These are phyloP conservation scores for Thielaviopsis populi DNA, from an alignment of 2,329 filamentous ascomycete genomes.

Conservation along the genomic window DNA sequence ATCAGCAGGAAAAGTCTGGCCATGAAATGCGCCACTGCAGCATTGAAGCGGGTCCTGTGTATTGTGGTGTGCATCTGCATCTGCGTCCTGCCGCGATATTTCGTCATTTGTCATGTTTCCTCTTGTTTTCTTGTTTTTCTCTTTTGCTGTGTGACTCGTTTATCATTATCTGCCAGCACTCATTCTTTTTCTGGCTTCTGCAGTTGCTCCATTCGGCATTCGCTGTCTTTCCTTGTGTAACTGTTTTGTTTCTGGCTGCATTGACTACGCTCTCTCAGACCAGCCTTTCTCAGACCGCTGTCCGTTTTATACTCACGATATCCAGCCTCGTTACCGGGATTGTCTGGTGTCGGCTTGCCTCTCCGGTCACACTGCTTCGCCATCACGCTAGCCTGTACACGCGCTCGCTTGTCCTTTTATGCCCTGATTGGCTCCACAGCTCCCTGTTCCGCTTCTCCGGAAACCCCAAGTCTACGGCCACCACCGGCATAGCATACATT, in stretches of 20 bases:
- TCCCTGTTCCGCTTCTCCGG: slow-evolving; percentile 10
- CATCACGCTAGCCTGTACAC: background rate
- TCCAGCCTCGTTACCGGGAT: background rate
- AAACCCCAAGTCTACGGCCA: background rate
- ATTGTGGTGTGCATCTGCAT: background rate
- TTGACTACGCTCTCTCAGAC: background rate
- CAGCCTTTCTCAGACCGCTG: background rate
- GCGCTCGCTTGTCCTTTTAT: slow-evolving; percentile 1
- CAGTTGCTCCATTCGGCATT: background rate
- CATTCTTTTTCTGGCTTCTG: background rate
- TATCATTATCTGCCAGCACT: background rate
- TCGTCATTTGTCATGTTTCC: background rate
- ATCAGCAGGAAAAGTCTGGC: background rate
- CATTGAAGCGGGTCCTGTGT: background rate
- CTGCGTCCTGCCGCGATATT: background rate
- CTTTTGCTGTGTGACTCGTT: background rate
- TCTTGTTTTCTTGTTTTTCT: slow-evolving; percentile 1
- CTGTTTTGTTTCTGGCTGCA: background rate
- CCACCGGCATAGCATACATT: background rate
- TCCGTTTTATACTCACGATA: background rate
- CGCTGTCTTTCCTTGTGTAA: background rate
- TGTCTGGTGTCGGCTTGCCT: background rate
- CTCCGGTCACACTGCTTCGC: background rate
- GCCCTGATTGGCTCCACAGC: background rate
- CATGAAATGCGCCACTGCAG: background rate